Evolutionary conservation across 176 grass and related monocot genomes (phyloP).

Genomic region (Sorghum bicolor): Sorghum_bicolor_NCBIv3 NC_012876.2:127001-127500

Average conservation of each 20-base stretch:
- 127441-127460: neutral
- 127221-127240: constrained; percentile 85
- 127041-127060: constrained; percentile 20
- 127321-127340: neutral
- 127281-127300: constrained; percentile 76
- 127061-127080: constrained; percentile 19
- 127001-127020: constrained; percentile 79
- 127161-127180: constrained; percentile 96
- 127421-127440: neutral
- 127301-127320: constrained; percentile 4
- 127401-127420: neutral
- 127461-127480: neutral
- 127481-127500: neutral
- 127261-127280: constrained; percentile 78
- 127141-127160: constrained; percentile 83
- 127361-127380: too few species aligned
- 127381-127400: neutral
- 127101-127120: constrained; percentile 20
- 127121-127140: constrained; percentile 78
- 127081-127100: neutral
- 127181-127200: constrained; percentile 82
- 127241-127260: constrained; percentile 81
- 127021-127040: constrained; percentile 88
- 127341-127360: neutral
- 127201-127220: constrained; percentile 67